Evolutionary conservation across 768 basidiomycete species (phyloP), one percentile per base, ranked within the genome.

Genomic region (Antrodiella citrinella): DNA sequence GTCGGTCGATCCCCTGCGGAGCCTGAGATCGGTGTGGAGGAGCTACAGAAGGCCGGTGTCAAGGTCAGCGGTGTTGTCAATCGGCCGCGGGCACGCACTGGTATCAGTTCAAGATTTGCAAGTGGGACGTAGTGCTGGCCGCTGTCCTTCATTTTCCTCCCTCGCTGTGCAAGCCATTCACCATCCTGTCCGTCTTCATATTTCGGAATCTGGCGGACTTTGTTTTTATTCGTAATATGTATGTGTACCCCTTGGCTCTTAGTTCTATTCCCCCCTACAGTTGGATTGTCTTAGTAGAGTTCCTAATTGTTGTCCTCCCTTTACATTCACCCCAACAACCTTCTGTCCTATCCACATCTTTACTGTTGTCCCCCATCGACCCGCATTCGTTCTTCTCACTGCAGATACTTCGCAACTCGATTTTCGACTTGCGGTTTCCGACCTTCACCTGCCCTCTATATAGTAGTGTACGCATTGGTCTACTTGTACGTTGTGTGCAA

Each of bases 31-130:
- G 49, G 43, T 19, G n/a, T 54, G 21, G 63, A 61, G 25, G 61
- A 61, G 11, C 54, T 61, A 18, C 48, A 49, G 55, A 61, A 56
- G 49, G 61, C 57, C 4, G 63, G 61, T 15, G 59, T 61, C 45
- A 64, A 57, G 52, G 57, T 58, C 20, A 58, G 50, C 26, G 56
- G 61, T 42, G 68, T 84, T 13, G 70, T 86, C 26, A 73, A 85
- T 59, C 72, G 87, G 51, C 80, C 85, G 3, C 71, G 84, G 57
- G 78, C 76, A 41, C 79, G 79, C 45, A 86, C 82, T n/a, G 84
- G 84, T 15, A 76, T 75, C 12, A 68, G 77, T 38, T 63, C 81
- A 25, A 78, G 84, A 26, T 86, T 86, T 62, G 80, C 73, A 15
- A 80, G 72, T 51, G 73, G 68, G n/a, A 63, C 72, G 20, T 73